phyloP scores from a whole-genome alignment of 1,284 basidiomycete genomes.

The Malassezia restricta region DNA sequence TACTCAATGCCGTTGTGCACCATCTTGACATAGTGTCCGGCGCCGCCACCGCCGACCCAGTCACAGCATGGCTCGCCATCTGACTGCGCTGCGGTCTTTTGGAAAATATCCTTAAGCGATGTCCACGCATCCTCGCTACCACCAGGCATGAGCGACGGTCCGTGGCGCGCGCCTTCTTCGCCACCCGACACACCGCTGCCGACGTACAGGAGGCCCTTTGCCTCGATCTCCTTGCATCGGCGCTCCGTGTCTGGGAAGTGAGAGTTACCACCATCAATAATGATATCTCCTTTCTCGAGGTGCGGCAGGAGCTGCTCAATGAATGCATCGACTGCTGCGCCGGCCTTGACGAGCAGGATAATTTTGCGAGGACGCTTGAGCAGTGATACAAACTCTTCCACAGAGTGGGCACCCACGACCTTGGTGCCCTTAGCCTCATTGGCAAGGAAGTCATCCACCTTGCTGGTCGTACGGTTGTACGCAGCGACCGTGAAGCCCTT shows the following conservation, averaged over 20 bases:
- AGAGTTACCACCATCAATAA: slow-evolving; percentile 99
- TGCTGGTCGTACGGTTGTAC: slow-evolving; percentile 92
- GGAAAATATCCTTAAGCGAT: slow-evolving; percentile 95
- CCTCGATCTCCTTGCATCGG: slow-evolving; percentile 79
- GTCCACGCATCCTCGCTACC: slow-evolving; percentile 90
- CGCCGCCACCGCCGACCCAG: slow-evolving; percentile 93
- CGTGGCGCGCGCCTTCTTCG: slow-evolving; percentile 95
- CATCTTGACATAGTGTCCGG: slow-evolving; percentile 96
- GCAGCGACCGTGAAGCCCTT: slow-evolving; percentile 95
- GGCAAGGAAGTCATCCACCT: slow-evolving; percentile 87
- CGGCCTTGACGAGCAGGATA: slow-evolving; percentile 76
- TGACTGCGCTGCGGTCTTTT: slow-evolving; percentile 89
- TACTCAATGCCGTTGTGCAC: slow-evolving; percentile 88
- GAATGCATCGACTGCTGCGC: slow-evolving; percentile 55
- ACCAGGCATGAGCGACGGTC: slow-evolving; percentile 98
- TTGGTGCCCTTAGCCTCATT: slow-evolving; percentile 98
- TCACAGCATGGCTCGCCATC: slow-evolving; percentile 96
- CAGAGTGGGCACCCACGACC: slow-evolving; percentile 81
- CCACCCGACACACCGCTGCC: slow-evolving; percentile 98
- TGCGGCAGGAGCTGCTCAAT: slow-evolving; percentile 53
- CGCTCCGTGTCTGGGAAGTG: slow-evolving; percentile 98
- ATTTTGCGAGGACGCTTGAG: slow-evolving; percentile 61
- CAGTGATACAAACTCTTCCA: slow-evolving; percentile 64
- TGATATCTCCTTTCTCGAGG: slow-evolving; percentile 66
- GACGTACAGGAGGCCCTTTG: slow-evolving; percentile 88